Percentiles rank a stretch among this genome's conserved stretches.
Conservation (phyloP, 2,329 filamentous ascomycete species). For the Passalora sequoiae region DNA sequence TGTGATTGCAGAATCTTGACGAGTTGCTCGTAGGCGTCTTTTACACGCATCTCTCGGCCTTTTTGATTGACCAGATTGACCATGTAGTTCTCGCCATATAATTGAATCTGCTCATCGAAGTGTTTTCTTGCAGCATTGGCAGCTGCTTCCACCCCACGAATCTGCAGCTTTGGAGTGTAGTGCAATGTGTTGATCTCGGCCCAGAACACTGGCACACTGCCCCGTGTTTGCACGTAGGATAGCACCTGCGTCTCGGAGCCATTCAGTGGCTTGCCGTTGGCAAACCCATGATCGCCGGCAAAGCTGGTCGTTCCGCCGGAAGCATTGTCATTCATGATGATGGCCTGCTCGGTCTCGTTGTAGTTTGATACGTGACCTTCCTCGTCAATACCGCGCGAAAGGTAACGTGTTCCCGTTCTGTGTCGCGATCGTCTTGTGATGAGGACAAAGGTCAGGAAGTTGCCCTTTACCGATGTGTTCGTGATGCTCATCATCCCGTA, state of each 20-base stretch:
- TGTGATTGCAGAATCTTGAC: conserved; percentile 68
- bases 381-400: conserved; percentile 89
- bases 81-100: conserved; percentile 95
- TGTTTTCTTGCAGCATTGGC: conserved; percentile 74
- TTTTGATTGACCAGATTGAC: conserved; percentile 97
- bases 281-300: conserved; percentile 68
- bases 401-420: conserved; percentile 86
- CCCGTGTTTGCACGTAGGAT: conserved; percentile 92
- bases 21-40: conserved; percentile 90
- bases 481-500: conserved; percentile 94
- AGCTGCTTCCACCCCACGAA: conserved; percentile 77
- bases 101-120: conserved; percentile 84
- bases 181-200: conserved; percentile 88
- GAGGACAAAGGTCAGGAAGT: conserved; percentile 74
- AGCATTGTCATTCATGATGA: conserved; percentile 78
- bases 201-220: conserved; percentile 95
- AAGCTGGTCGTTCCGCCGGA: conserved; percentile 71
- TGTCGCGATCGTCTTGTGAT: conserved; percentile 86
- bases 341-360: conserved; percentile 94
- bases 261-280: conserved; percentile 63
- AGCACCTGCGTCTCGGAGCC: conserved; percentile 80
- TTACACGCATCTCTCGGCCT: conserved; percentile 81
- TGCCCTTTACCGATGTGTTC: conserved; percentile 78
- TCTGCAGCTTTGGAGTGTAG: conserved; percentile 85
- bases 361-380: conserved; percentile 95